A percentile compares a stretch with the other conserved stretches of the same genome.
These are phyloP conservation scores for Macroventuria anomochaeta DNA, from an alignment of 2,329 filamentous ascomycete genomes.

Conservation along the genomic window DNA sequence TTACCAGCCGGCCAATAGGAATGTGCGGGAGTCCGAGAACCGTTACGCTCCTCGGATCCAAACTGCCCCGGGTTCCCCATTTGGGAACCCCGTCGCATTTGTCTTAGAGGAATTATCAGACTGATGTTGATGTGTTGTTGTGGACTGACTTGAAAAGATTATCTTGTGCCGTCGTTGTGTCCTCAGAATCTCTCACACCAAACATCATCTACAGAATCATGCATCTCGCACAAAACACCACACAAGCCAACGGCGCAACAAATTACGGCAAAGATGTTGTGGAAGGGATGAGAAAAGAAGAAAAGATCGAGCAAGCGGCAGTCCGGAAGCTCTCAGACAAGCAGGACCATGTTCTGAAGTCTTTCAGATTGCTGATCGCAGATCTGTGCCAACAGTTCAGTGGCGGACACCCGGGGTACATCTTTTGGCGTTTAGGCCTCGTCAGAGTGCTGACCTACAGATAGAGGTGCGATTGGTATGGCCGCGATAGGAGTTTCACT, in stretches of 20 bases:
- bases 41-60: not conserved
- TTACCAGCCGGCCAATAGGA: not conserved
- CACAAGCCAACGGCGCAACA: conserved; percentile 22
- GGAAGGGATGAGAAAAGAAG: conserved; percentile 32
- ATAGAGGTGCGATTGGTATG: conserved; percentile 65
- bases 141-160: conserved; percentile 7
- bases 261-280: conserved; percentile 36
- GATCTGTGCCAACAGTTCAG: conserved; percentile 74
- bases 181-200: not conserved
- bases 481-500: conserved; percentile 66
- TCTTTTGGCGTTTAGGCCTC: not conserved
- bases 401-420: conserved; percentile 71
- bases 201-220: conserved; percentile 5
- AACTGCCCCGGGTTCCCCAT: conserved; percentile 1
- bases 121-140: not conserved
- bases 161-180: not conserved
- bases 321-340: conserved; percentile 33
- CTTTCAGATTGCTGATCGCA: conserved; percentile 68
- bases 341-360: conserved; percentile 62
- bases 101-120: not conserved
- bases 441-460: conserved; percentile 2
- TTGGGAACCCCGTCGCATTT: conserved; percentile 8
- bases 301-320: conserved; percentile 26
- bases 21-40: not conserved
- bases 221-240: conserved; percentile 27